Conservation (phyloP, 2,329 filamentous ascomycete species). For the Xenosphaeropsis pyriputrescens region DNA sequence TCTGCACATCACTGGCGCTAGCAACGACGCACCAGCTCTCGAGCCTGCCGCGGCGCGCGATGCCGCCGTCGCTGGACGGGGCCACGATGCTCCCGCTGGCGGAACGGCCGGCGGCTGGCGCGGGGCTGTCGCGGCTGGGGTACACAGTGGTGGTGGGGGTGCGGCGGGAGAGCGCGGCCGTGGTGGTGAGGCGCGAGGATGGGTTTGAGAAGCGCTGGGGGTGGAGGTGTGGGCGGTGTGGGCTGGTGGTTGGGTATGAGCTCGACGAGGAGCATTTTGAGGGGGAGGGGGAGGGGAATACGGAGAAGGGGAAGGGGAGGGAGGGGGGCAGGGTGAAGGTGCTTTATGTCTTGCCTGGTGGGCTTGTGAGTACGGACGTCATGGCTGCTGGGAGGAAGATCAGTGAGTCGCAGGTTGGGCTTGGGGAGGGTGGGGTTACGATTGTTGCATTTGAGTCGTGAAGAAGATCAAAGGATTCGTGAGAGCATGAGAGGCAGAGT, state of each 20-base stretch:
- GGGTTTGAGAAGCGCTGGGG: conserved; percentile 54
- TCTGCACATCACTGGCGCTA: conserved; percentile 51
- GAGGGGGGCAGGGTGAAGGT: conserved; percentile 21
- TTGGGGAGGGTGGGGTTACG: conserved; percentile 10
- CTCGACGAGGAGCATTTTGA: conserved; percentile 24
- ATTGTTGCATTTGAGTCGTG: conserved; percentile 19
- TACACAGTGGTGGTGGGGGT: conserved; percentile 35
- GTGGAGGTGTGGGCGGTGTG: conserved; percentile 44
- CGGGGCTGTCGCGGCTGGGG: conserved; percentile 11
- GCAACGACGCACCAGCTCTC: conserved; percentile 38
- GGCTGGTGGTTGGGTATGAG: conserved; percentile 45
- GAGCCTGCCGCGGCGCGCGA: conserved; percentile 33
- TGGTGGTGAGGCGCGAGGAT: conserved; percentile 38
- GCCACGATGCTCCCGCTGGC: conserved; percentile 42
- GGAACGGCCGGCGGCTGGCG: conserved; percentile 2
- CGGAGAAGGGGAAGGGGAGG: conserved; percentile 11
- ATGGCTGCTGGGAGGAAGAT: conserved; percentile 26
- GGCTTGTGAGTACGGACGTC: conserved; percentile 39
- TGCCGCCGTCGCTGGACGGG: conserved; percentile 30
- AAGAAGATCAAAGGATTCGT: conserved; percentile 1
- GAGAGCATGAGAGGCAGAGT: neutral
- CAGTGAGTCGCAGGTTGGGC: conserved; percentile 17
- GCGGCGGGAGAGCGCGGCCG: conserved; percentile 27
- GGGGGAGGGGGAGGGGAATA: conserved; percentile 3
- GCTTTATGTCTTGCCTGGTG: conserved; percentile 45